Base-by-base conservation (phyloP, 1,139 yeast species). In the Debaryomyces nepalensis region DNA sequence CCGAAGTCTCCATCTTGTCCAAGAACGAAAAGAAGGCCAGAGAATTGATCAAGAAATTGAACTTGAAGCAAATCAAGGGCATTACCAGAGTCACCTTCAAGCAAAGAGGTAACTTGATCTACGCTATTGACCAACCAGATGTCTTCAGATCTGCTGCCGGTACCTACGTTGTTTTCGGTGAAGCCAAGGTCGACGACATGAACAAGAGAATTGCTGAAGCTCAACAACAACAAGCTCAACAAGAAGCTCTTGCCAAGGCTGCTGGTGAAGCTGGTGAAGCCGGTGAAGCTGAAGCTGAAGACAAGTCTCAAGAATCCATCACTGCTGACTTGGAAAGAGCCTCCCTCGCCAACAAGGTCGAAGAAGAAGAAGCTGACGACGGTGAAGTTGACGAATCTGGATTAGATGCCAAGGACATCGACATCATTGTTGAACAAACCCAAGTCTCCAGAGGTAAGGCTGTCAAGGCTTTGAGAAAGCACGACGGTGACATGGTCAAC, bases 11-110 rank as follows among this genome's bases (percentile, higher is more conserved):
- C 64, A 79, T 91, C 68, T 77, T 87, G 73, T 79, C 93, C 66
- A 88, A 87, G 76, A 86, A 88, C 74, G 97, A 91, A 77, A 87
- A 88, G 82, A 90, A 91, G 79, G 97, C 99, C 63, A 87, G 95
- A 77, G 91, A 87, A 67, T 73, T 85, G 64, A 85, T 93, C 75
- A 76, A 84, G 75, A 91, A 91, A 77, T 82, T 91, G 62, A 89
- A 87, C 70, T 81, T 93, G 74, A 89, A 88, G 82, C 89, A 82
- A 75, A 81, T 93, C 65, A 85, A 87, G 67, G 97, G 96, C 59
- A 87, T 93, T 66, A 76, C 88, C 70, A 87, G 99, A 77, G 99
- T 93, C 63, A 90, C 97, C 57, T 86, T 93, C 82, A 89, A 87
- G 77, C 93, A 88, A 78, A 84, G 89, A 75, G 91, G 95, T 71